A percentile compares a stretch with the other conserved stretches of the same genome.
Conservation (phyloP, 2,329 filamentous ascomycete genomes). For the Drechslera avenae region DNA sequence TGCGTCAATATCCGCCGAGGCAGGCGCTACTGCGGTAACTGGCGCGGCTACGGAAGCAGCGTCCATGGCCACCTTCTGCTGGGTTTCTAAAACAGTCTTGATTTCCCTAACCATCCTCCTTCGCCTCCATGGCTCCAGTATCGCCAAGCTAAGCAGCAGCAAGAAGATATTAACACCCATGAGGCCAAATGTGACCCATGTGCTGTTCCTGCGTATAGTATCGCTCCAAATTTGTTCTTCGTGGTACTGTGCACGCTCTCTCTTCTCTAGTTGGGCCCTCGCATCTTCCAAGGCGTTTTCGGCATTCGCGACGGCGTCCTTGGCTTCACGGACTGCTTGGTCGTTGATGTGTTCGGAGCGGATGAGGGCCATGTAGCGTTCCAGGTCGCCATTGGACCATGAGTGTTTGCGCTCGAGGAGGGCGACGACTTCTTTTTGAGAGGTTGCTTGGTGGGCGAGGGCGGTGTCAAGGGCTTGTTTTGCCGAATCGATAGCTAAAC, state of each 20-base stretch:
- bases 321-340: slow-evolving; percentile 74
- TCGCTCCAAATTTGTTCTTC: slow-evolving; percentile 99
- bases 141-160: slow-evolving; percentile 82
- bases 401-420: slow-evolving; percentile 91
- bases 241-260: slow-evolving; percentile 90
- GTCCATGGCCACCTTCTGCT: slow-evolving; percentile 30
- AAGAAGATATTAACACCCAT: slow-evolving; percentile 96
- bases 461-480: slow-evolving; percentile 82
- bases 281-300: slow-evolving; percentile 82
- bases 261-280: slow-evolving; percentile 74
- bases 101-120: slow-evolving; percentile 80
- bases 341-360: slow-evolving; percentile 92
- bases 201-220: slow-evolving; percentile 92
- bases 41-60: slow-evolving; percentile 8
- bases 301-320: slow-evolving; percentile 72
- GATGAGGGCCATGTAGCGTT: slow-evolving; percentile 92
- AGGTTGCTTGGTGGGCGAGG: slow-evolving; percentile 79
- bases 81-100: slow-evolving; percentile 42
- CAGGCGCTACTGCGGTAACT: slow-evolving; percentile 8
- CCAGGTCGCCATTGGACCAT: slow-evolving; percentile 85
- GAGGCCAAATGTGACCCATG: slow-evolving; percentile 96
- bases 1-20: slow-evolving; percentile 21
- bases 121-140: slow-evolving; percentile 91
- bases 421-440: slow-evolving; percentile 93
- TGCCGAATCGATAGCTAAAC: slow-evolving; percentile 69